phyloP scores from a whole-genome alignment of 2,329 filamentous ascomycete genomes.

The Coleophoma crateriformis region DNA sequence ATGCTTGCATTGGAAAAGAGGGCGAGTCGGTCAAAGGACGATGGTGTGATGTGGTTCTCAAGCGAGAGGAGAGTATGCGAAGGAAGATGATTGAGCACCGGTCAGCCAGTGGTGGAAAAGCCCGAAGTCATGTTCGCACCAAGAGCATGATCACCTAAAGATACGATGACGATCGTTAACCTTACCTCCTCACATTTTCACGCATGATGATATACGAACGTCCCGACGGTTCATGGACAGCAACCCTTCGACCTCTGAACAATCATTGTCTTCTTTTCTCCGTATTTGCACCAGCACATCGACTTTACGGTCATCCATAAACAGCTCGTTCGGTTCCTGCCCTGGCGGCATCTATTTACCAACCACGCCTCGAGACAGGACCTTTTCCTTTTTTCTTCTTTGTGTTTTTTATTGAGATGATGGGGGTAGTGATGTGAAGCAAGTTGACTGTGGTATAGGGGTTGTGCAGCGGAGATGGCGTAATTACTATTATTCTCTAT shows the following conservation, averaged over 20 bases:
- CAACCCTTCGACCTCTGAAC: not conserved
- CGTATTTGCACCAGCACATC: not conserved
- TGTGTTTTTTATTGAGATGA: not conserved
- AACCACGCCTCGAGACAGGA: not conserved
- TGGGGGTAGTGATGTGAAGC: not conserved
- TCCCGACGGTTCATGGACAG: not conserved
- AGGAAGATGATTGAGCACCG: slow-evolving; percentile 15
- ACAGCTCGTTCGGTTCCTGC: not conserved
- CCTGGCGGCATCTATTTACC: slow-evolving; percentile 1
- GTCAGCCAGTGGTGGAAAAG: slow-evolving; percentile 9
- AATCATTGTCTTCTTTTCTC: not conserved
- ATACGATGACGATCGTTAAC: not conserved
- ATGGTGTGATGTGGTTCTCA: slow-evolving; percentile 65
- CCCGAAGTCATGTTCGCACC: slow-evolving; percentile 20
- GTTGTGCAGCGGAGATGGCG: not conserved
- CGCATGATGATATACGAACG: not conserved
- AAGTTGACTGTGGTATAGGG: not conserved
- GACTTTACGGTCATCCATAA: not conserved
- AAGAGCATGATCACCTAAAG: slow-evolving; percentile 23
- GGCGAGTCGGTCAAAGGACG: slow-evolving; percentile 46
- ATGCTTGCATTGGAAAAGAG: slow-evolving; percentile 52
- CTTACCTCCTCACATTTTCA: not conserved
- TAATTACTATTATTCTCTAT: not conserved
- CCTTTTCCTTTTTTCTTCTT: not conserved
- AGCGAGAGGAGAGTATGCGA: slow-evolving; percentile 42